Evolutionary conservation across 306 rosid genomes (phyloP), one percentile per base, ranked within the genome.

Genomic region (Fragaria vesca): DNA sequence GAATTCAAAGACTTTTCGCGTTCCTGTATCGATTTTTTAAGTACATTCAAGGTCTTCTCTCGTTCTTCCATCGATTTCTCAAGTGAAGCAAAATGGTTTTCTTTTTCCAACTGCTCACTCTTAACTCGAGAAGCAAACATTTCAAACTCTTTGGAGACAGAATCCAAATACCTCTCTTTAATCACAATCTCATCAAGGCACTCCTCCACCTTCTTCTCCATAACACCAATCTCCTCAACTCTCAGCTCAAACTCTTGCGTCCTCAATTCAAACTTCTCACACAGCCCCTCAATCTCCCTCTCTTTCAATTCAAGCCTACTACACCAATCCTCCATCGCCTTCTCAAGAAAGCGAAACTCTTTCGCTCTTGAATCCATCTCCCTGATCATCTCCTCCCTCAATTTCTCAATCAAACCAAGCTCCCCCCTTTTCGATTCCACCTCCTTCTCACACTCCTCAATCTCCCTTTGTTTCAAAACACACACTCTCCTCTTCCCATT

Each of bases 161-260:
- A 30, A 30, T 26, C 61, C 48, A 45, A 45, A 2, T 11, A 2
- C 54, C 20, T 15, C 54, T 48, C 54, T 48, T 48, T 48, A 15
- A 13, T 1, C 26, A 6, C 75, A 61, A 4, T 51, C 50, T 83
- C 87, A 16, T 21, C 18, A 40, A 86, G 66, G 77, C 73, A 71
- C 42, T 77, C 78, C 2, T 55, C 48, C n/a, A 67, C 76, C 45
- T 13, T 75, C 17, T 54, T 70, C 18, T 62, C 45, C 34, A 70
- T 54, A 60, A 21, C 40, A 75, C 43, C 32, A 51, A 74, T 20
- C 67, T 69, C 79, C 45, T 46, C 76, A 5, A 69, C 5, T 47
- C 36, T 40, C 1, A 46, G 15, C 9, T 61, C 77, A 20, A 32
- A 40, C 26, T 28, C 51, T 9, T 60, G 2, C 18, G 17, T 6